Base-by-base conservation (phyloP, 805 yeast genomes). In the Phaffomyces antillensis region DNA sequence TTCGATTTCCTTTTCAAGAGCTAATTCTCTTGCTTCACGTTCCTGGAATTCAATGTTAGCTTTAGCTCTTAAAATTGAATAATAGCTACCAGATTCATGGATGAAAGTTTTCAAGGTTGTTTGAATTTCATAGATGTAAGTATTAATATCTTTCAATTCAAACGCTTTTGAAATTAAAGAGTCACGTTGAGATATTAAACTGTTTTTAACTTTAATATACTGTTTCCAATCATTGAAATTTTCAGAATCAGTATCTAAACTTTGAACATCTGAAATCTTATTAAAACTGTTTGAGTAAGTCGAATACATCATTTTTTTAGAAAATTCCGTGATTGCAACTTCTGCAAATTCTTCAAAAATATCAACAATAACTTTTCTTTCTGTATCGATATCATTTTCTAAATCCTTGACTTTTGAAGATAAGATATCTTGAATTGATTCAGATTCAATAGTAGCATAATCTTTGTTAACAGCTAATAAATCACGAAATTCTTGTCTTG, bases 281-380 rank as follows among this genome's bases (percentile, higher is more conserved):
- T 52, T 48, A 40, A 56, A 54, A 39, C 49, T 47, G 4, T 48
- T 44, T 9, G 58, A 50, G 37, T 48, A 56, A 11, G 56, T 53
- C 1, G 62, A 56, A 18, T 67, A 65, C 42, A 80, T 73, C 56
- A 84, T 71, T 46, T 77, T 73, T 42, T 75, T 74, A 8, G 84
- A 75, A 64, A 81, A 83, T 52, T 83, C 87, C 52, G 66, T 72
- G 44, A 83, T 71, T 26, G 85, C 71, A 7, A 78, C 74, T 44
- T 83, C 89, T 7, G 83, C 80, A 69, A 84, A 85, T 49, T 84
- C 84, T 60, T 84, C 90, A 58, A 81, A 73, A 0, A 81, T 72
- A 50, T 85, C 90, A 43, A 83, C 70, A 33, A 81, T 72, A 18
- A 66, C 59, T 18, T 65, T 58, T 55, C 76, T 71, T 31, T 68